Percentiles rank a stretch among this genome's conserved stretches.
Conservation (phyloP, 73 alveolate genomes). For the Paramecium tetraurelia region DNA sequence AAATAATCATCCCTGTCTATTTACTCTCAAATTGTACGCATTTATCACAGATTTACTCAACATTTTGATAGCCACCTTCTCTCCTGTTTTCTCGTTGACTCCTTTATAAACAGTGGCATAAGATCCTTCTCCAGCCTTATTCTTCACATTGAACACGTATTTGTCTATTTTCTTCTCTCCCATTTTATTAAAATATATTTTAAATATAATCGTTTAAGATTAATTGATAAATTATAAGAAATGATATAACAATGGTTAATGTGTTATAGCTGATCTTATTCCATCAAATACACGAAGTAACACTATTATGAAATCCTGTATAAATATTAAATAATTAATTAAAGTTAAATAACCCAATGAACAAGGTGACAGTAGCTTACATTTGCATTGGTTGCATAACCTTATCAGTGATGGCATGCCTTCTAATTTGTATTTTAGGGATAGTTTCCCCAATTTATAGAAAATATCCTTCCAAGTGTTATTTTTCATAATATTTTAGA, state of each 20-base stretch:
- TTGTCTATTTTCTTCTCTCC: slow-evolving; percentile 48
- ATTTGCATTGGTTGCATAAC: background rate
- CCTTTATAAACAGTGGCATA: slow-evolving; percentile 61
- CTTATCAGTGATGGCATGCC: slow-evolving; percentile 13
- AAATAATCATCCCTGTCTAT: slow-evolving; percentile 57
- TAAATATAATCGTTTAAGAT: background rate
- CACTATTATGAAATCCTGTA: background rate
- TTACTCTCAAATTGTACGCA: background rate
- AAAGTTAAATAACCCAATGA: background rate
- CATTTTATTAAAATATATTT: background rate
- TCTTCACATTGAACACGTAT: slow-evolving; percentile 30
- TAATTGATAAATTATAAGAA: background rate
- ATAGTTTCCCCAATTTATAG: background rate
- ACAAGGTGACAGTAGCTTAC: background rate
- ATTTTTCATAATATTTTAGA: background rate
- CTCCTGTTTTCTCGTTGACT: slow-evolving; percentile 52
- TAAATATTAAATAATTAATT: background rate
- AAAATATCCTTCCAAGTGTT: background rate
- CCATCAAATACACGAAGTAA: background rate
- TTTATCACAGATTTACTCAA: slow-evolving; percentile 7
- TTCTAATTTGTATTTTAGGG: background rate
- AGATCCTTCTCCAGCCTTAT: slow-evolving; percentile 57
- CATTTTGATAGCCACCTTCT: slow-evolving; percentile 61
- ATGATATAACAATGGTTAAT: background rate
- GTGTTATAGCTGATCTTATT: background rate